Conservation (phyloP, 129 eudicot species). For the Artemisia argyi region DNA sequence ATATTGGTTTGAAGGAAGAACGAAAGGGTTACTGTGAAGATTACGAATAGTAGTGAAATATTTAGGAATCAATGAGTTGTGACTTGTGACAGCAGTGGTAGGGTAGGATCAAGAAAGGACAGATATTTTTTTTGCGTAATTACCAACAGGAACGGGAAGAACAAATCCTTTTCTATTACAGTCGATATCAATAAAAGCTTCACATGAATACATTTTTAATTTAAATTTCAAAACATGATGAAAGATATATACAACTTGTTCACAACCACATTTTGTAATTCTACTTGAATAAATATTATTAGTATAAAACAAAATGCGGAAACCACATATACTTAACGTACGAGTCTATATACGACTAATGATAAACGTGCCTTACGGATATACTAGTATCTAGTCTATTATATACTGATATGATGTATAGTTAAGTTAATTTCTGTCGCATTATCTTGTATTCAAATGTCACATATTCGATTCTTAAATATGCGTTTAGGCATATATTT, state of each 20-base stretch:
- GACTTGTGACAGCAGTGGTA: constrained; percentile 70
- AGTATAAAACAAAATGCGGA: too few species aligned
- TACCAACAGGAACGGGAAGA: constrained; percentile 28
- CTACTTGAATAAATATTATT: too few species aligned
- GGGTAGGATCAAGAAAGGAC: constrained; percentile 54
- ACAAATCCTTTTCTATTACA: constrained; percentile 31
- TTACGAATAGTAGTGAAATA: constrained; percentile 22
- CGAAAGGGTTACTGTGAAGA: constrained; percentile 1
- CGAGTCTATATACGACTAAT: too few species aligned
- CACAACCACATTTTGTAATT: neutral
- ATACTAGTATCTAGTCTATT: too few species aligned
- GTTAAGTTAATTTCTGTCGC: too few species aligned
- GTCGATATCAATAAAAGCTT: constrained; percentile 35
- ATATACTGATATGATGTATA: too few species aligned
- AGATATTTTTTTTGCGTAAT: constrained; percentile 44
- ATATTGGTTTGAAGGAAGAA: neutral
- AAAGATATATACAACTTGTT: neutral
- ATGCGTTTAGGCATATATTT: too few species aligned
- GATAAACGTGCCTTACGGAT: too few species aligned
- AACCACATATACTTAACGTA: too few species aligned
- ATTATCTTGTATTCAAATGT: too few species aligned
- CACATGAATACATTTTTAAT: constrained; percentile 17
- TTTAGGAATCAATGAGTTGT: constrained; percentile 58
- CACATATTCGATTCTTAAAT: too few species aligned
- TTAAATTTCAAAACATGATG: neutral